These are phyloP conservation scores for Boletus sp. DNA, from an alignment of 768 basidiomycete genomes.

Conservation along the genomic window DNA sequence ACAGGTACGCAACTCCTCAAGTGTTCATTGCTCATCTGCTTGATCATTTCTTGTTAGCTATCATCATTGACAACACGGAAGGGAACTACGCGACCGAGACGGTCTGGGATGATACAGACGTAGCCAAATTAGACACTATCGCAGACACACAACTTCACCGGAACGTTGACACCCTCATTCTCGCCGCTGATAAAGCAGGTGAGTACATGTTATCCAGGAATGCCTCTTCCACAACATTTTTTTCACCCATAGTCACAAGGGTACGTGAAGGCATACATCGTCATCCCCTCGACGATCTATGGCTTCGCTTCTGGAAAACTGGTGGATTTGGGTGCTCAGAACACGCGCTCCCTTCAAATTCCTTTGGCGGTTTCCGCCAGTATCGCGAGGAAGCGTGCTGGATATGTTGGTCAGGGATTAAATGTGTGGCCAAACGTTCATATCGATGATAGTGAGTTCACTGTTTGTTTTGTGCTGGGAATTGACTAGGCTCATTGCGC, in stretches of 20 bases:
- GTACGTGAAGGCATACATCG: conserved; percentile 37
- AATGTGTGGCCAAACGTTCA: conserved; percentile 64
- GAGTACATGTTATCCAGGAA: neutral
- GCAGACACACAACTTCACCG: conserved; percentile 47
- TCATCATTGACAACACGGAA: conserved; percentile 44
- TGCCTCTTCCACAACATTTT: neutral
- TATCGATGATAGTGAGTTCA: conserved; percentile 41
- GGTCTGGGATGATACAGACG: conserved; percentile 50
- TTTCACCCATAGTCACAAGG: conserved; percentile 9
- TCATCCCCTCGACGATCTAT: conserved; percentile 59
- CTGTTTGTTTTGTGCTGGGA: neutral
- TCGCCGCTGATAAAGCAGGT: conserved; percentile 51
- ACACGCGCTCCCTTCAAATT: conserved; percentile 55
- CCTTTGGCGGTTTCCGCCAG: conserved; percentile 46
- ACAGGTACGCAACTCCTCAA: conserved; percentile 35
- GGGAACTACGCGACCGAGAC: conserved; percentile 38
- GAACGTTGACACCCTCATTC: conserved; percentile 45
- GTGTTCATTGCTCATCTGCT: neutral
- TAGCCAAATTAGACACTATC: conserved; percentile 46
- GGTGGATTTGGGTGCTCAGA: conserved; percentile 43
- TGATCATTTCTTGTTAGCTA: conserved; percentile 27
- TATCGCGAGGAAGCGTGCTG: conserved; percentile 51
- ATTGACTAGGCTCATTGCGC: neutral
- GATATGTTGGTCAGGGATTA: conserved; percentile 57
- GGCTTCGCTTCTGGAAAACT: conserved; percentile 50